A percentile compares a stretch with the other conserved stretches of the same genome.
These are phyloP conservation scores for Canna indica DNA, from an alignment of 176 grass and related monocot species.

Conservation along the genomic window DNA sequence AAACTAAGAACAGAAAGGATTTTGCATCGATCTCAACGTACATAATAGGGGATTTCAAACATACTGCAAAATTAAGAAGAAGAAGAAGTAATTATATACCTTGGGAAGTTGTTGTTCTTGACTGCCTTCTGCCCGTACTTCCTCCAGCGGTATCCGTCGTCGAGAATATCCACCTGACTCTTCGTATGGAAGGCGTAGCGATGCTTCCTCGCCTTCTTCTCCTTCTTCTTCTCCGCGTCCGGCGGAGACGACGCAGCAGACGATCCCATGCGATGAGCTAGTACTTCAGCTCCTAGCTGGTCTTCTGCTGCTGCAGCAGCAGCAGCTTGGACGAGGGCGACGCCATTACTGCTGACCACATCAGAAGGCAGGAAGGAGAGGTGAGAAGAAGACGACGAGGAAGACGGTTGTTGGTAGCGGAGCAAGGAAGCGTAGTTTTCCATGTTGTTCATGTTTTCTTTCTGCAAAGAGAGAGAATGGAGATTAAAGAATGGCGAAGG, in stretches of 20 bases:
- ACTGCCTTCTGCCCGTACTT: conserved; percentile 18
- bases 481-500: not conserved
- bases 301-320: too few relatives aligned
- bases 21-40: too few relatives aligned
- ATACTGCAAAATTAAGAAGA: too few relatives aligned
- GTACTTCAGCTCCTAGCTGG: too few relatives aligned
- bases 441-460: not conserved
- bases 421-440: not conserved
- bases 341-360: too few relatives aligned
- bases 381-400: not conserved
- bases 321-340: too few relatives aligned
- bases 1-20: too few relatives aligned
- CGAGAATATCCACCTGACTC: conserved; percentile 15
- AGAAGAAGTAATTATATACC: not conserved
- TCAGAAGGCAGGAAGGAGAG: not conserved
- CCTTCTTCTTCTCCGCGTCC: not conserved
- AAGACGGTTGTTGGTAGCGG: not conserved
- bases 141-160: conserved; percentile 16
- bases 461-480: too few relatives aligned
- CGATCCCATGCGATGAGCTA: too few relatives aligned
- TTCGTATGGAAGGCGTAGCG: conserved; percentile 7
- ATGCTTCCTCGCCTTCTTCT: not conserved
- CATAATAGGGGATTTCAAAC: too few relatives aligned
- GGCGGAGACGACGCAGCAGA: too few relatives aligned
- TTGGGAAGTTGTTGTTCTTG: conserved; percentile 14